phyloP scores from a whole-genome alignment of 257 asterid genomes.

The Petrea volubilis region DNA sequence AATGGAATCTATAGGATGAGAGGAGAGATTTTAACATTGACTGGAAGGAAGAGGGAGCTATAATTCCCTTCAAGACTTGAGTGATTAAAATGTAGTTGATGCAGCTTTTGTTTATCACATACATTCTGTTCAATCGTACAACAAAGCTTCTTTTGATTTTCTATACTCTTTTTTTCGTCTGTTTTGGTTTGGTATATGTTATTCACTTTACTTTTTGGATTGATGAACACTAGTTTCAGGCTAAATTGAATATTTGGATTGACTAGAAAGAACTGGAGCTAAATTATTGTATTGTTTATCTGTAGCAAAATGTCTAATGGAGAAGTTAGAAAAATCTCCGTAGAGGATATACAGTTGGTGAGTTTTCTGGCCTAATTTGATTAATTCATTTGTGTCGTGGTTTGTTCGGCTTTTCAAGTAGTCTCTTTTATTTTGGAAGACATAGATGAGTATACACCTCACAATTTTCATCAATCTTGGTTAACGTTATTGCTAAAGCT shows the following conservation, averaged over 20 bases:
- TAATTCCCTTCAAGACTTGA: too few relatives aligned
- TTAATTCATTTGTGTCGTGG: not conserved
- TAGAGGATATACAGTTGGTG: slow-evolving; percentile 72
- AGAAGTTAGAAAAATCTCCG: slow-evolving; percentile 49
- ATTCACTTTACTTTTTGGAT: not conserved
- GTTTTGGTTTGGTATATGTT: not conserved
- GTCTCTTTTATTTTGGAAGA: not conserved
- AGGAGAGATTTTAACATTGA: too few relatives aligned
- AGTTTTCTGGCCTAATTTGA: slow-evolving; percentile 21
- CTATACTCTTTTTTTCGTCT: not conserved
- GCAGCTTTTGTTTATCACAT: too few relatives aligned
- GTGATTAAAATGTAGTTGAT: too few relatives aligned
- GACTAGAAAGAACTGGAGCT: not conserved
- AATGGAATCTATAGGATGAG: too few relatives aligned
- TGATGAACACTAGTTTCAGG: slow-evolving; percentile 27
- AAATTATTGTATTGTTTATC: not conserved
- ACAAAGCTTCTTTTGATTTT: not conserved
- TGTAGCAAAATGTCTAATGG: slow-evolving; percentile 54
- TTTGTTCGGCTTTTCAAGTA: not conserved
- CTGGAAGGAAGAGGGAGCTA: too few relatives aligned
- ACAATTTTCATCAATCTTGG: not conserved
- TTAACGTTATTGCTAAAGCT: not conserved
- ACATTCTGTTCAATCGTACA: not conserved
- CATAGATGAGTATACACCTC: not conserved
- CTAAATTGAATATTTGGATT: not conserved